Evolutionary conservation across 371 early-diverging fungal genomes (phyloP).

Genomic region (Saksenaea oblongispora): DNA sequence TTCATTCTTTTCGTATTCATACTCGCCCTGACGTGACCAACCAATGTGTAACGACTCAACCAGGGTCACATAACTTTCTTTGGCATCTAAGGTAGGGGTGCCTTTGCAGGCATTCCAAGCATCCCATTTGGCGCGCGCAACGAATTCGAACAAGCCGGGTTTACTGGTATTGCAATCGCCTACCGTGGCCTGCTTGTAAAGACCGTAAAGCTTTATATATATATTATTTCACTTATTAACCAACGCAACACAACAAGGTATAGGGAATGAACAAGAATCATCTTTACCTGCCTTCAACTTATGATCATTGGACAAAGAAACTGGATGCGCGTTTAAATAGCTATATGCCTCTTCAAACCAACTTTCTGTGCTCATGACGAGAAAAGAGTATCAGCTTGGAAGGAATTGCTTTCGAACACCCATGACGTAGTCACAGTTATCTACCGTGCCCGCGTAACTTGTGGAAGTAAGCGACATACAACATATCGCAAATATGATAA

Average conservation of each 20-base stretch:
- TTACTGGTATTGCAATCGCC: constrained; percentile 40
- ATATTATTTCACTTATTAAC: neutral
- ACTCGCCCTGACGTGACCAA: constrained; percentile 45
- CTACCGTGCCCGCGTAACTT: too few relatives aligned
- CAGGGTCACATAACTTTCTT: constrained; percentile 31
- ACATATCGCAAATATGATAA: too few relatives aligned
- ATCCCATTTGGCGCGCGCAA: constrained; percentile 52
- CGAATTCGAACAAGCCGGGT: constrained; percentile 49
- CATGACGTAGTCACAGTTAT: too few relatives aligned
- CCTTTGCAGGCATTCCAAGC: constrained; percentile 44
- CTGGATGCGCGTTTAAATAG: constrained; percentile 34
- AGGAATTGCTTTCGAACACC: neutral
- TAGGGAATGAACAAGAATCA: neutral
- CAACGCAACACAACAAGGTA: neutral
- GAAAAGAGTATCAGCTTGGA: too few relatives aligned
- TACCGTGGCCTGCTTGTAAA: constrained; percentile 50
- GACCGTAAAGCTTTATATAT: constrained; percentile 47
- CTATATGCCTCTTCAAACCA: constrained; percentile 47
- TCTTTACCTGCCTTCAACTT: constrained; percentile 35
- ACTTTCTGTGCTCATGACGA: constrained; percentile 21
- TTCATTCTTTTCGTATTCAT: constrained; percentile 22
- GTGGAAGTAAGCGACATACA: too few relatives aligned
- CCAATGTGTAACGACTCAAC: constrained; percentile 41
- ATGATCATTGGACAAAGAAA: constrained; percentile 36
- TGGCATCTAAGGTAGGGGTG: constrained; percentile 26